Conservation (phyloP, 2,329 filamentous ascomycete genomes). For the Fusarium sp. region DNA sequence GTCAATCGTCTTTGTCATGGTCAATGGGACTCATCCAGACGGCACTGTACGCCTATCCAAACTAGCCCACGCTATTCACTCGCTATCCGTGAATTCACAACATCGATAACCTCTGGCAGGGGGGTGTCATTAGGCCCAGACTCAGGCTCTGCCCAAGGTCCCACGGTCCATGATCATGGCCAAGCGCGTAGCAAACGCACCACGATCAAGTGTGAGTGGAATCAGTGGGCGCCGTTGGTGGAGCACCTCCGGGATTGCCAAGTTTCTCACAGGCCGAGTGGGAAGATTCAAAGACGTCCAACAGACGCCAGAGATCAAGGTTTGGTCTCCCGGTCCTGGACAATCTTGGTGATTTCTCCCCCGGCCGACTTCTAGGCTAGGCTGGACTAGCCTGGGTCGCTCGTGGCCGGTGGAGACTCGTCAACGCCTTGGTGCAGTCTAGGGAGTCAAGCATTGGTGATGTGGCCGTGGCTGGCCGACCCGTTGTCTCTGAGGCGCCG, state of each 20-base stretch:
- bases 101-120: not conserved
- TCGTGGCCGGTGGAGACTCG: conserved; percentile 38
- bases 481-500: conserved; percentile 17
- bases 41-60: not conserved
- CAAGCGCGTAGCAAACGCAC: conserved; percentile 37
- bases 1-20: not conserved
- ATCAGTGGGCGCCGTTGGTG: conserved; percentile 27
- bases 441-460: conserved; percentile 29
- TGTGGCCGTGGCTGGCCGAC: conserved; percentile 19
- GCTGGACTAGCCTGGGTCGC: conserved; percentile 25
- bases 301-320: conserved; percentile 38
- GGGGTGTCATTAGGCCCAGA: conserved; percentile 20
- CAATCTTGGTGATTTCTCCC: conserved; percentile 32
- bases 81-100: not conserved
- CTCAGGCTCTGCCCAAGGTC: conserved; percentile 14
- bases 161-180: conserved; percentile 24
- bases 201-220: conserved; percentile 41
- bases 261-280: conserved; percentile 24
- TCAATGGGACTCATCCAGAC: not conserved
- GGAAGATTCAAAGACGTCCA: conserved; percentile 23
- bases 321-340: conserved; percentile 18
- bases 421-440: conserved; percentile 23
- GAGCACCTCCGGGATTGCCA: conserved; percentile 28
- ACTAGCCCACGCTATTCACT: not conserved
- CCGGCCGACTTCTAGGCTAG: conserved; percentile 1